Evolutionary conservation across 2,329 filamentous ascomycete genomes (phyloP).

Genomic region (Berkeleyomyces basicola): DNA sequence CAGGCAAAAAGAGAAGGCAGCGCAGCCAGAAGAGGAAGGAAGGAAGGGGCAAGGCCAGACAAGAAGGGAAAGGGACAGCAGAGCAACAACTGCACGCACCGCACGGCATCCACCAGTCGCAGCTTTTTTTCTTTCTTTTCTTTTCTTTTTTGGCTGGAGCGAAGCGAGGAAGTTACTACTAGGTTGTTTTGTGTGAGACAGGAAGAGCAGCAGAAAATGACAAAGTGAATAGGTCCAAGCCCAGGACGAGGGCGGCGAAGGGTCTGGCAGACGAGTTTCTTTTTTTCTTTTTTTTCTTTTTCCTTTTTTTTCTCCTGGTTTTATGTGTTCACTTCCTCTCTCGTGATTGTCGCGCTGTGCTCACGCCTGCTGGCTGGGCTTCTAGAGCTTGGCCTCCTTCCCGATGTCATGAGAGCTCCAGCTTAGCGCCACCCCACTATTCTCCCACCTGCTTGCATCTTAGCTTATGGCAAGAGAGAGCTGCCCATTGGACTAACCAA

Average conservation of each 20-base stretch:
- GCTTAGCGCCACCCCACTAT: not conserved
- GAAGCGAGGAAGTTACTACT: not conserved
- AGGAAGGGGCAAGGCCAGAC: conserved; percentile 3
- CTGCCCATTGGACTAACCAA: not conserved
- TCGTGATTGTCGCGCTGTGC: not conserved
- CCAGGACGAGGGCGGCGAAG: not conserved
- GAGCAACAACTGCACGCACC: not conserved
- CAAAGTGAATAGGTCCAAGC: not conserved
- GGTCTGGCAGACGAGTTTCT: not conserved
- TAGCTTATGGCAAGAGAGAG: not conserved
- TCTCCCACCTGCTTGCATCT: not conserved
- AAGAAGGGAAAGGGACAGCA: not conserved
- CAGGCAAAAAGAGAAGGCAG: not conserved
- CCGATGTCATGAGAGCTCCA: conserved; percentile 1
- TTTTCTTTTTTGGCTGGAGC: not conserved
- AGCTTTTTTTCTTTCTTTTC: not conserved
- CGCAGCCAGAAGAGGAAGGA: not conserved
- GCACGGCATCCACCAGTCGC: not conserved
- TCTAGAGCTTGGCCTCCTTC: conserved; percentile 1
- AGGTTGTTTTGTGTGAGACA: not conserved
- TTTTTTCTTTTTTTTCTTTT: not conserved
- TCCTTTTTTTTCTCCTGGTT: not conserved
- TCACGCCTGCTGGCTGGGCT: not conserved
- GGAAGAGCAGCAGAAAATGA: not conserved
- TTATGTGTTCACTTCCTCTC: not conserved